Percentiles rank a stretch among this genome's conserved stretches.
phyloP scores from a whole-genome alignment of 768 basidiomycete genomes.

The Tricholoma bakamatsutake region DNA sequence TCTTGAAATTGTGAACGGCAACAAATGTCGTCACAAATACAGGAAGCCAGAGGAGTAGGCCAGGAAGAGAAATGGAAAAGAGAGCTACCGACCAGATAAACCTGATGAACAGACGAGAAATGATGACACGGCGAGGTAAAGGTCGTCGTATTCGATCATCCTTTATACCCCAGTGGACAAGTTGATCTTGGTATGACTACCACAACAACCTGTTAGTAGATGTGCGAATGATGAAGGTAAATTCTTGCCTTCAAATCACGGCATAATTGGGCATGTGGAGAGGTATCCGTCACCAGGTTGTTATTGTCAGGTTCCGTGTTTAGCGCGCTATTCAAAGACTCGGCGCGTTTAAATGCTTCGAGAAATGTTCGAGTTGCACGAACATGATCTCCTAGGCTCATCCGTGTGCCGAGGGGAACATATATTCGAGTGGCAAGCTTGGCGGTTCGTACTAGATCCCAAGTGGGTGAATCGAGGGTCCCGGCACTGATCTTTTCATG shows the following conservation, averaged over 20 bases:
- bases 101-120: slow-evolving; percentile 62
- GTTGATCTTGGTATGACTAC: slow-evolving; percentile 70
- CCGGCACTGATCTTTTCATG: slow-evolving; percentile 68
- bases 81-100: slow-evolving; percentile 59
- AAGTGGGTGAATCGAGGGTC: slow-evolving; percentile 80
- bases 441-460: slow-evolving; percentile 69
- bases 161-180: slow-evolving; percentile 65
- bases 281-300: slow-evolving; percentile 14
- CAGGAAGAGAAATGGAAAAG: slow-evolving; percentile 62
- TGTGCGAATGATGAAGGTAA: neutral
- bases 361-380: slow-evolving; percentile 70
- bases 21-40: slow-evolving; percentile 66
- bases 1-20: slow-evolving; percentile 72
- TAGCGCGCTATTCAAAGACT: slow-evolving; percentile 24
- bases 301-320: slow-evolving; percentile 19
- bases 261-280: slow-evolving; percentile 27
- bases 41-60: slow-evolving; percentile 78
- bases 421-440: slow-evolving; percentile 79
- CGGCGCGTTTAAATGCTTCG: slow-evolving; percentile 56
- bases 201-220: neutral
- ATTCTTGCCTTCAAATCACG: slow-evolving; percentile 54
- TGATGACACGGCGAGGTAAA: slow-evolving; percentile 45
- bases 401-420: slow-evolving; percentile 79
- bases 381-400: slow-evolving; percentile 82
- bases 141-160: slow-evolving; percentile 80